Evolutionary conservation across 495 filamentous ascomycete species (phyloP).

Genomic region (Elaphomyces granulatus): DNA sequence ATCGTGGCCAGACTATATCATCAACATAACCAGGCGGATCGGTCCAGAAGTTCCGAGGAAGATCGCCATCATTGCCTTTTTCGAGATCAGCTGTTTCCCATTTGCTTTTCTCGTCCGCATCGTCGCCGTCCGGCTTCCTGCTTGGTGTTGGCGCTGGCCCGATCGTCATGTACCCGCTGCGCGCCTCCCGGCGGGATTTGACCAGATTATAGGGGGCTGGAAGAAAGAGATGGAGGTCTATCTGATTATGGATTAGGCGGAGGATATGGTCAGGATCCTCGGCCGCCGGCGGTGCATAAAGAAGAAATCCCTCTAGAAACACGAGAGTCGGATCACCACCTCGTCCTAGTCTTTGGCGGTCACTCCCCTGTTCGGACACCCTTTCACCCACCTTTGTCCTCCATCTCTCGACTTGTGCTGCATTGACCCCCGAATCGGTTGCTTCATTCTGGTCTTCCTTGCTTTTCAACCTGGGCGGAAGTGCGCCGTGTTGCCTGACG

Average conservation of each 20-base stretch:
- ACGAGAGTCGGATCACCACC: slow-evolving; percentile 19
- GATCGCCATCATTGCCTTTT: slow-evolving; percentile 19
- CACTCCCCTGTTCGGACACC: slow-evolving; percentile 26
- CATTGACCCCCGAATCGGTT: slow-evolving; percentile 35
- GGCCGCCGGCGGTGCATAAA: slow-evolving; percentile 39
- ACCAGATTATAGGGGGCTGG: slow-evolving; percentile 44
- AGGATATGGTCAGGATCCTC: slow-evolving; percentile 10
- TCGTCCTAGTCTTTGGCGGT: slow-evolving; percentile 26
- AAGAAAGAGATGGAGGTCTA: slow-evolving; percentile 67
- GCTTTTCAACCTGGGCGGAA: slow-evolving; percentile 48
- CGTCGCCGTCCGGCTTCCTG: background rate
- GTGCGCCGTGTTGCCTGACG: slow-evolving; percentile 47
- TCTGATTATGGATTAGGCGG: slow-evolving; percentile 32
- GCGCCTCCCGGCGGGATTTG: slow-evolving; percentile 50
- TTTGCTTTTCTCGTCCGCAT: background rate
- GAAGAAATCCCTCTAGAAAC: slow-evolving; percentile 72
- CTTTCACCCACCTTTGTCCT: slow-evolving; percentile 6
- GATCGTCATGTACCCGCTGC: slow-evolving; percentile 75
- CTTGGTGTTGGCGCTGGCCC: slow-evolving; percentile 25
- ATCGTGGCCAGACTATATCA: slow-evolving; percentile 88
- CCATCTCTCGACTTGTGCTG: slow-evolving; percentile 7
- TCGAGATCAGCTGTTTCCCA: slow-evolving; percentile 18
- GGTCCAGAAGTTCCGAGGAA: slow-evolving; percentile 67
- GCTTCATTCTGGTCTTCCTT: slow-evolving; percentile 66
- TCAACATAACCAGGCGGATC: slow-evolving; percentile 94